Base-by-base conservation (phyloP, 495 filamentous ascomycete species). In the Xylona heveae region DNA sequence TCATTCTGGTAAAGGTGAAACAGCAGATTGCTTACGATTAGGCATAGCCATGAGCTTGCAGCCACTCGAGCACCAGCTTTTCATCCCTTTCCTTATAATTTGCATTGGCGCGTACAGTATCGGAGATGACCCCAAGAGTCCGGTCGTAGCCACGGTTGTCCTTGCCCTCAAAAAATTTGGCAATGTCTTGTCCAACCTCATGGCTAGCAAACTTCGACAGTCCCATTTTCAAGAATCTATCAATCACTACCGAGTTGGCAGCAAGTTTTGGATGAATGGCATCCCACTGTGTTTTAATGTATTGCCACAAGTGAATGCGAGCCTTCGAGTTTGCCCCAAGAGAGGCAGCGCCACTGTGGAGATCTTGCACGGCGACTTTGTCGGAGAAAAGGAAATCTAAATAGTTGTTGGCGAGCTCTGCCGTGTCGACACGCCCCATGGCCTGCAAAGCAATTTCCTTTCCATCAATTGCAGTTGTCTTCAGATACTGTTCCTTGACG, bases 401-500 rank as follows among this genome's bases (percentile, higher is more conserved):
- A 43, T 74, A 76, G 14, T 73, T 59, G 13, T 67, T 53, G 31
- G 81, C 68, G 25, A 94, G 55, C 5, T 66, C 66, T 2, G 63
- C 49, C 26, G 78, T 64, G 35, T 72, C 70, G 13, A 74, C 70
- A 29, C 77, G 73, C 26, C 82, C 82, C 34, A 95, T 62, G 3
- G 76, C 65, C 26, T 64, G 53, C 6, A 97, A 63, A 42, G 69
- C 71, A 33, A 85, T 77, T 44, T 95, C 84, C 51, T 79, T 83
- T 36, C 80, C 82, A 44, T 94, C 88, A 19, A 92, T 69, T 5
- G 82, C 73, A 21, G 74, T 73, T 1, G 81, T 90, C 17, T 55
- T 67, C 24, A 66, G 60, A 57, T 78, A 97, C 51, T 91, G 79
- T 6, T 79, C 58, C 56, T 83, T 78, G 19, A 97, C 64, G 4